A percentile compares a stretch with the other conserved stretches of the same genome.
Evolutionary conservation across 202 grass and related monocot species (phyloP).

Genomic region (Panicum virgatum): DNA sequence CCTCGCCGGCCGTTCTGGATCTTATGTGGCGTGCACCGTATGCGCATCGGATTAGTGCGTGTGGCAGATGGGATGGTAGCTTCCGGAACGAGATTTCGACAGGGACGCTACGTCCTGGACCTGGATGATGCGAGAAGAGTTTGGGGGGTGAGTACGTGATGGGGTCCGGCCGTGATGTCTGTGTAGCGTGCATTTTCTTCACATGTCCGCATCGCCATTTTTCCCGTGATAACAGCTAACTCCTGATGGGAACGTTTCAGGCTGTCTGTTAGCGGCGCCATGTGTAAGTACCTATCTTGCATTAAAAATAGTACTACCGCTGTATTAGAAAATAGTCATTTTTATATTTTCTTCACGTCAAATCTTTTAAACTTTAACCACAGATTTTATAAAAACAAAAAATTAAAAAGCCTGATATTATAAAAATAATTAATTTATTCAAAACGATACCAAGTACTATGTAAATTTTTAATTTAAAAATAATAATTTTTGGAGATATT

Average conservation of each 20-base stretch:
- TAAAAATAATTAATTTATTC: too few species aligned
- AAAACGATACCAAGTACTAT: too few species aligned
- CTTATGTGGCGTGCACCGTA: neutral
- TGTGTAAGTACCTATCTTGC: neutral
- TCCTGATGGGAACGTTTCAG: neutral
- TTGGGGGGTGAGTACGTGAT: too few species aligned
- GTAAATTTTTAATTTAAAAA: too few species aligned
- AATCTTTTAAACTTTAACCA: too few species aligned
- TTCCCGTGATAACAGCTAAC: neutral
- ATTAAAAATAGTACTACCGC: too few species aligned
- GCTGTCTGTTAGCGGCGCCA: neutral
- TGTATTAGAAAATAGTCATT: too few species aligned
- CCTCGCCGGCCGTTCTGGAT: neutral
- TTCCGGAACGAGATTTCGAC: neutral
- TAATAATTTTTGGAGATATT: too few species aligned
- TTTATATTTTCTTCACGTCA: too few species aligned
- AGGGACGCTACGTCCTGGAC: neutral
- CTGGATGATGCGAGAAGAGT: neutral
- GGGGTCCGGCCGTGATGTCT: neutral
- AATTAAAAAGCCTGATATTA: too few species aligned
- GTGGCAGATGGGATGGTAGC: neutral
- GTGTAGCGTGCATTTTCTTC: neutral
- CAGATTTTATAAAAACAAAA: too few species aligned
- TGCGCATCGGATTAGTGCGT: neutral
- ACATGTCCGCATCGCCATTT: constrained; percentile 5